These are phyloP conservation scores for Melampsora larici-populina DNA, from an alignment of 1,284 basidiomycete species.

Conservation along the genomic window DNA sequence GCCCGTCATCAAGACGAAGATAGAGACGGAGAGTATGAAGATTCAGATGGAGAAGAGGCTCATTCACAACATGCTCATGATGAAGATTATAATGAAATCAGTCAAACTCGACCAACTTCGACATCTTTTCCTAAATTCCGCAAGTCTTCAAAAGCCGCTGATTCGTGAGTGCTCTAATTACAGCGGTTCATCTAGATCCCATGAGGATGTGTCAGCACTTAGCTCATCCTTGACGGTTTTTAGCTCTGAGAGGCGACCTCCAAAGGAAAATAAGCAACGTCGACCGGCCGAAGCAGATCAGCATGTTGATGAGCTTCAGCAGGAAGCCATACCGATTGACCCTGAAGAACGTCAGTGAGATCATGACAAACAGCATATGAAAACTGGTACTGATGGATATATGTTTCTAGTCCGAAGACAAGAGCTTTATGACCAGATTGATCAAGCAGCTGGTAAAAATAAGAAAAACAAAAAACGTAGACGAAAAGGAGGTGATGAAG, in stretches of 20 bases:
- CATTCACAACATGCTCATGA: neutral
- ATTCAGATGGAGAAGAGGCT: neutral
- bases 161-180: too few species aligned
- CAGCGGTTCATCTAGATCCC: neutral
- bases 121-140: neutral
- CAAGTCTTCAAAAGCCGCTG: too few species aligned
- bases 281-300: neutral
- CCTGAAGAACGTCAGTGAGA: constrained; percentile 26
- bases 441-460: constrained; percentile 35
- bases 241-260: constrained; percentile 3
- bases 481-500: constrained; percentile 49
- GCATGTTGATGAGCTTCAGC: neutral
- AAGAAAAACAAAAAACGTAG: constrained; percentile 32
- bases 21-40: neutral
- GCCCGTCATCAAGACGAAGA: neutral
- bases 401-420: constrained; percentile 45
- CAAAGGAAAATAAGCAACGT: constrained; percentile 3
- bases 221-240: neutral
- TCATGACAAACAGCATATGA: neutral
- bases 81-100: neutral
- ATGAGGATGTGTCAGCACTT: neutral
- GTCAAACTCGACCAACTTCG: neutral
- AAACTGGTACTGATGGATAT: constrained; percentile 49
- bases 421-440: constrained; percentile 34
- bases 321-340: neutral